Evolutionary conservation across 2,329 filamentous ascomycete genomes (phyloP), one percentile per base, ranked within the genome.

Genomic region (Fusarium nanum): DNA sequence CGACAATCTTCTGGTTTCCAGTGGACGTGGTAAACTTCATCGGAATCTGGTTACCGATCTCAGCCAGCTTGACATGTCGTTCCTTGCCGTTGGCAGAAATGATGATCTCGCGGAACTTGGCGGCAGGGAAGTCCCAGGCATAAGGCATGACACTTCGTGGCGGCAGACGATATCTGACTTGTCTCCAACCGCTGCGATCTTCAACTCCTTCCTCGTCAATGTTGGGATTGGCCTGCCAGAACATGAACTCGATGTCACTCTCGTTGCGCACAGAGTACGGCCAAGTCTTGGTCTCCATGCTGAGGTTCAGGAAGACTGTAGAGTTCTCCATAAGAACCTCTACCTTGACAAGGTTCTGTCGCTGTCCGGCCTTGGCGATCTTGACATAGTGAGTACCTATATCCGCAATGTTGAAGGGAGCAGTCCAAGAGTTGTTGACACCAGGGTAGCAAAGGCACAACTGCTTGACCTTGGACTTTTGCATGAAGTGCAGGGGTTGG

Each of bases 181-280:
- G 94, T 70, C 93, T 92, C 93, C 96, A 99, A 6, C 93, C 93
- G 56, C 93, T 94, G 60, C 90, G 85, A 75, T 98, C 93, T 73
- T 93, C 91, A 7, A 87, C 86, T 58, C 95, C 94, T 64, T 98
- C 94, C 67, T 98, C 94, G 64, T 97, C 94, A 12, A 97, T 83
- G 73, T 95, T 97, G 7, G 96, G 96, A 75, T 98, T 92, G 20
- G 93, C 92, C 79, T 99, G 96, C 84, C 92, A 97, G 83, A 99
- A 99, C 50, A 95, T 91, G 80, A 98, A 98, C 77, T 98, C 96
- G 25, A 92, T 92, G 76, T 98, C 95, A 76, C 95, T 98, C 82
- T 98, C 96, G 77, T 99, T 99, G 70, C 96, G 92, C 91, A 99
- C 98, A 0, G 94, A 98, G 82, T 96, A 99, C 0, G 96, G 96